A percentile compares a stretch with the other conserved stretches of the same genome.
These are phyloP conservation scores for Nannizziopsis barbatae DNA, from an alignment of 2,329 filamentous ascomycete species.

Conservation along the genomic window DNA sequence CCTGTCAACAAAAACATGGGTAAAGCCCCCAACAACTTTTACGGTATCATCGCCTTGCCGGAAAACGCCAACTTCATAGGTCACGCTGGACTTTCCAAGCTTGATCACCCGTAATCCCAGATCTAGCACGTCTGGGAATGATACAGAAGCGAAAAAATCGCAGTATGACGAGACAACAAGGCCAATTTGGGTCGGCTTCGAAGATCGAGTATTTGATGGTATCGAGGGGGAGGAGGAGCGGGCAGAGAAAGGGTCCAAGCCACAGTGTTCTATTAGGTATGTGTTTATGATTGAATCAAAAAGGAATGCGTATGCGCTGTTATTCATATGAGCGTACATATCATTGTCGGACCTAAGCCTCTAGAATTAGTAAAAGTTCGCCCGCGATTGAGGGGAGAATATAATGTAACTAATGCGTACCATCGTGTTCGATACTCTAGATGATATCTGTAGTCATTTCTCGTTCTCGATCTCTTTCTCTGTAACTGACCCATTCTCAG, in stretches of 20 bases:
- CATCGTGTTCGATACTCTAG: conserved; percentile 81
- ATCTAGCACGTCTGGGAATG: conserved; percentile 72
- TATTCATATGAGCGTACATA: conserved; percentile 92
- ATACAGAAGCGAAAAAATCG: conserved; percentile 71
- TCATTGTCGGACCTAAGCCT: conserved; percentile 70
- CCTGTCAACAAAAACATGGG: conserved; percentile 76
- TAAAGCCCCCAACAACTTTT: conserved; percentile 73
- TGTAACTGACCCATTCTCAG: conserved; percentile 18
- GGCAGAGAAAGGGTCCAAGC: conserved; percentile 60
- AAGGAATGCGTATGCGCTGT: conserved; percentile 72
- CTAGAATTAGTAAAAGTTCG: background rate
- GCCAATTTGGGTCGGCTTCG: conserved; percentile 53
- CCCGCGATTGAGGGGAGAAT: background rate
- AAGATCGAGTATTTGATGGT: conserved; percentile 13
- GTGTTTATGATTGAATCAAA: conserved; percentile 87
- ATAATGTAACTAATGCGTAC: too few relatives aligned
- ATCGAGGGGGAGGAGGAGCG: conserved; percentile 30
- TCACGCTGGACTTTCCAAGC: conserved; percentile 75
- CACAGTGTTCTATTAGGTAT: conserved; percentile 71
- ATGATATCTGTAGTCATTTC: conserved; percentile 64
- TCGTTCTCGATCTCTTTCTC: conserved; percentile 49
- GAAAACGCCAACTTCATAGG: conserved; percentile 82
- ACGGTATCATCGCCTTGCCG: conserved; percentile 60
- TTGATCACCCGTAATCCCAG: conserved; percentile 71
- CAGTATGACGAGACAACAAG: conserved; percentile 77